A percentile compares a stretch with the other conserved stretches of the same genome.
These are phyloP conservation scores for Aegilops tauschii DNA, from an alignment of 176 grass and related monocot genomes.

Conservation along the genomic window DNA sequence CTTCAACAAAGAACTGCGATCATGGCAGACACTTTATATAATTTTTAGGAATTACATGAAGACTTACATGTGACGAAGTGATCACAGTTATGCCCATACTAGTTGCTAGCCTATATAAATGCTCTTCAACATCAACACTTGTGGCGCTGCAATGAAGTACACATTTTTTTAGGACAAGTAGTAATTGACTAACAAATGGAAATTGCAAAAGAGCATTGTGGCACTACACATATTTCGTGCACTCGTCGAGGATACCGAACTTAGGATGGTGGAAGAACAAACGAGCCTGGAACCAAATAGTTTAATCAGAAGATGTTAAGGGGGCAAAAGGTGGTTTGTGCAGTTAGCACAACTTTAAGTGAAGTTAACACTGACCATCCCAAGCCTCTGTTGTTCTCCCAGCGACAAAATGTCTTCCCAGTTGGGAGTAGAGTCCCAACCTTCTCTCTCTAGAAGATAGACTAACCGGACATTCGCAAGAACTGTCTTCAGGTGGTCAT, in stretches of 20 bases:
- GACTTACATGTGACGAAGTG: constrained; percentile 83
- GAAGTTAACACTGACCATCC: constrained; percentile 65
- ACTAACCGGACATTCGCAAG: constrained; percentile 76
- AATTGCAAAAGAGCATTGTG: background rate
- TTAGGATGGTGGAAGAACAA: constrained; percentile 95
- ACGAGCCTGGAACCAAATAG: constrained; percentile 67
- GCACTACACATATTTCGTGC: constrained; percentile 66
- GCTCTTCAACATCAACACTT: constrained; percentile 98
- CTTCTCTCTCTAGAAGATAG: constrained; percentile 97
- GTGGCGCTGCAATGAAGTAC: constrained; percentile 63
- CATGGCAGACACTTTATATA: background rate
- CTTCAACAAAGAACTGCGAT: background rate
- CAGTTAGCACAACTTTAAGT: background rate
- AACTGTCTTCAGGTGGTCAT: constrained; percentile 82
- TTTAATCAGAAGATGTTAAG: background rate
- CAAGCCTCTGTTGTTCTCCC: constrained; percentile 95
- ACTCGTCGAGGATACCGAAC: constrained; percentile 89
- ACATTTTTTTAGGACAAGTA: constrained; percentile 2
- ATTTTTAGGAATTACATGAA: background rate
- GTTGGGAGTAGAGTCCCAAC: constrained; percentile 89
- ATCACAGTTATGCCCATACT: constrained; percentile 94
- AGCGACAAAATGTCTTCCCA: constrained; percentile 94
- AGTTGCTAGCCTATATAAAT: constrained; percentile 85
- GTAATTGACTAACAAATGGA: constrained; percentile 5
- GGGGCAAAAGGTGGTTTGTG: background rate